phyloP scores from a whole-genome alignment of 225 moss, liverwort and hornwort species.

The Antitrichia curtipendula region DNA sequence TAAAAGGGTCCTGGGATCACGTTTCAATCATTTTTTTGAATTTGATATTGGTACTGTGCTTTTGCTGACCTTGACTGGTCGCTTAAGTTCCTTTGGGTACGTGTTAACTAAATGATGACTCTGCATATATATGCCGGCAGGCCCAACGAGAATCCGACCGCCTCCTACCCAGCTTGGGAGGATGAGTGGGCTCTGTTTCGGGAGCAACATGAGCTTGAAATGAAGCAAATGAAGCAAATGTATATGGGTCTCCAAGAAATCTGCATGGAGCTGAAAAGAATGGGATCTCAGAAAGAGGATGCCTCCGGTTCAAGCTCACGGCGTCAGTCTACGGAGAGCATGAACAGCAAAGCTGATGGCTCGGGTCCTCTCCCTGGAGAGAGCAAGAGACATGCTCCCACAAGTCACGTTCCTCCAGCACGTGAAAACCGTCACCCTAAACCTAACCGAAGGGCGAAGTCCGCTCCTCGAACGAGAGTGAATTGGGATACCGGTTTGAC shows the following conservation, averaged over 20 bases:
- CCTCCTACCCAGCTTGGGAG: conserved; percentile 44
- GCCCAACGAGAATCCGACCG: neutral
- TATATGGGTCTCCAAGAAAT: conserved; percentile 39
- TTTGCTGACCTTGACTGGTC: neutral
- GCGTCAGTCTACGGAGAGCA: conserved; percentile 22
- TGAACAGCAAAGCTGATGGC: conserved; percentile 9
- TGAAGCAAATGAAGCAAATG: conserved; percentile 52
- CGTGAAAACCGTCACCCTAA: conserved; percentile 11
- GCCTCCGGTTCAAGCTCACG: conserved; percentile 24
- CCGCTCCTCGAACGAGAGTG: conserved; percentile 32
- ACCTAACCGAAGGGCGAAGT: conserved; percentile 25
- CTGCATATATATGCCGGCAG: neutral
- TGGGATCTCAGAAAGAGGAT: conserved; percentile 24
- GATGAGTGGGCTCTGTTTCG: conserved; percentile 37
- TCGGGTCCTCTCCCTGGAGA: neutral
- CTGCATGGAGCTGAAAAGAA: conserved; percentile 38
- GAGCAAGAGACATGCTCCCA: conserved; percentile 3
- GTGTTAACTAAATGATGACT: neutral
- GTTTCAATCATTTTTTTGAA: neutral
- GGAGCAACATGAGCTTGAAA: conserved; percentile 41
- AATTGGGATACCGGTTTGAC: conserved; percentile 37
- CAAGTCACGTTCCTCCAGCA: neutral
- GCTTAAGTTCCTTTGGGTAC: neutral
- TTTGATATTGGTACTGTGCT: neutral
- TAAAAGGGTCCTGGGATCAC: neutral